Evolutionary conservation across 2,329 filamentous ascomycete species (phyloP), one percentile per base, ranked within the genome.

Genomic region (Nemania bipapillata): DNA sequence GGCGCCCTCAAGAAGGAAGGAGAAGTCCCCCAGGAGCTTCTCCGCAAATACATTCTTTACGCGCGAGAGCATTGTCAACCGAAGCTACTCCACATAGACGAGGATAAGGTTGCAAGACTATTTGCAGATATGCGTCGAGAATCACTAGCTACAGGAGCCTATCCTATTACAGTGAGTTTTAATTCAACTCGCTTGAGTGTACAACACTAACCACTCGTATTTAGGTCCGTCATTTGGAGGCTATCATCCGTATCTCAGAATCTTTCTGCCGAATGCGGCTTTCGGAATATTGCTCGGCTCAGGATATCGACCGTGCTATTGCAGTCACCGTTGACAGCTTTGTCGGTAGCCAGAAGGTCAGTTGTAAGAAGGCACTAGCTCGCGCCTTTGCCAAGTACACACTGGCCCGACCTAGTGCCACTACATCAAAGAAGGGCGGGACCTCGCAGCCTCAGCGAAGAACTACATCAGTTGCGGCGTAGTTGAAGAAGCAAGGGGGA

Each of bases 81-180:
- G 8, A 98, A 97, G 82, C 86, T 99, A 8, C 97, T 97, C 79
- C 93, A 98, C 79, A 97, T 99, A 81, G 96, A 99, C 74, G 93
- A 97, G 79, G 96, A 98, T 82, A 99, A 99, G 84, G 89, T 99
- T 35, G 92, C 96, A 1, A 88, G 95, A 58, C 85, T 99, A 8
- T 99, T 98, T 79, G 92, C 94, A 30, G 96, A 99, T 78, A 98
- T 99, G 95, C 87, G 96, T 74, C 87, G 94, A 74, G 96, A 99
- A 81, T 94, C 91, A 26, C 83, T 97, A 70, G 94, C 94, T 0
- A 99, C 96, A 26, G 96, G 96, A 24, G 96, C 95, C 24, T 99
- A 98, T 80, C 96, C 96, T 4, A 99, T 99, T 71, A 99, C 96
- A 28, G 96, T 98, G 86, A 83, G 92, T 86, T 49, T 32, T 22